Evolutionary conservation across 768 basidiomycete species (phyloP).

Genomic region (Trametes meyenii): DNA sequence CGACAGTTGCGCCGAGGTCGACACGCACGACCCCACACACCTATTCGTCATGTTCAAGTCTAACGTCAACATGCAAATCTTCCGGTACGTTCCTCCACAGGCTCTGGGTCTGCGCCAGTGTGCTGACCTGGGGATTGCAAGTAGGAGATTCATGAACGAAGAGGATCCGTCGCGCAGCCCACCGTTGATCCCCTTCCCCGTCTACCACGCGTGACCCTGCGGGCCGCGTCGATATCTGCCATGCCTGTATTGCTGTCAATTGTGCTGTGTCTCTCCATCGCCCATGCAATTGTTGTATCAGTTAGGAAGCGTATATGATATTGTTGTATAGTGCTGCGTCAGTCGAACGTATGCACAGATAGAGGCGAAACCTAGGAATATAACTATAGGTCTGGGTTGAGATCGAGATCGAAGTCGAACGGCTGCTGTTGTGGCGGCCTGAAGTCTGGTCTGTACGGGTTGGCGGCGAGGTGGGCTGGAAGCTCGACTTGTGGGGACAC

Average conservation of each 20-base stretch:
- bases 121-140: conserved; percentile 9
- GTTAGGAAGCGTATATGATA: not conserved
- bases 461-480: conserved; percentile 56
- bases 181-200: conserved; percentile 19
- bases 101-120: not conserved
- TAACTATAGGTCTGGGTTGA: conserved; percentile 74
- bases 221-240: too few relatives aligned
- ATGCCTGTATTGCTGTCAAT: conserved; percentile 3
- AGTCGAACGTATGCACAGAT: not conserved
- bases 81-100: conserved; percentile 14
- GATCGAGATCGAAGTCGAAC: conserved; percentile 78
- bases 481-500: conserved; percentile 58
- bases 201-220: conserved; percentile 9
- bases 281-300: conserved; percentile 1
- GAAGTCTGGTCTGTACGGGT: conserved; percentile 74
- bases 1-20: conserved; percentile 75
- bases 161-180: conserved; percentile 23
- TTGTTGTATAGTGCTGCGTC: not conserved
- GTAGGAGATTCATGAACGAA: conserved; percentile 25
- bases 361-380: not conserved
- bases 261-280: not conserved
- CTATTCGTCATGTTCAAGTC: conserved; percentile 90
- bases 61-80: conserved; percentile 23
- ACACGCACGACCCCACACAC: conserved; percentile 82
- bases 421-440: conserved; percentile 58